These are phyloP conservation scores for Cladosporium sp. DNA, from an alignment of 2,329 filamentous ascomycete genomes.

Conservation along the genomic window DNA sequence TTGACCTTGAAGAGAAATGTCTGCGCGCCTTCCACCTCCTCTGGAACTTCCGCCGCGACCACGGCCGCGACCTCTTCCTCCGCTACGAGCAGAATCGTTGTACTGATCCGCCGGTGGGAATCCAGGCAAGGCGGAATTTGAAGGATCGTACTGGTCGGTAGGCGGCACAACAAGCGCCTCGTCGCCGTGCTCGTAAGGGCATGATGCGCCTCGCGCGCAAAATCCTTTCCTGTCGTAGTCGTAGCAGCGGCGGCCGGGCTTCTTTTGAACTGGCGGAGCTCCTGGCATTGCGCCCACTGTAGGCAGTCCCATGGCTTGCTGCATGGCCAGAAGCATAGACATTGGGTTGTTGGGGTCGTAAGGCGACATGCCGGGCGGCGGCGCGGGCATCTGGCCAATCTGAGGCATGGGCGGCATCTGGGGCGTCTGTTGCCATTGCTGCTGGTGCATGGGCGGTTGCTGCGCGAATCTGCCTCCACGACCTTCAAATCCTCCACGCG, in stretches of 20 bases:
- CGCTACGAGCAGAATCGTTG: slow-evolving; percentile 35
- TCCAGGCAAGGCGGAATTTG: slow-evolving; percentile 43
- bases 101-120: slow-evolving; percentile 15
- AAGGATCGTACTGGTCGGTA: slow-evolving; percentile 56
- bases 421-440: slow-evolving; percentile 19
- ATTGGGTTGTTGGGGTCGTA: slow-evolving; percentile 60
- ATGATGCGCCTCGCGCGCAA: slow-evolving; percentile 63
- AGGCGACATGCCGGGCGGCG: slow-evolving; percentile 42
- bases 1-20: slow-evolving; percentile 63
- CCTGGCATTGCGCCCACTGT: slow-evolving; percentile 38
- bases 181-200: slow-evolving; percentile 65
- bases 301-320: slow-evolving; percentile 50
- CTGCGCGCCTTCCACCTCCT: slow-evolving; percentile 43
- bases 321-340: slow-evolving; percentile 59
- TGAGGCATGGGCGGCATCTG: slow-evolving; percentile 18
- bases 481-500: slow-evolving; percentile 31
- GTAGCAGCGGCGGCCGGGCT: slow-evolving; percentile 49
- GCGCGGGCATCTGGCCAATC: slow-evolving; percentile 32
- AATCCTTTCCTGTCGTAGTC: slow-evolving; percentile 72
- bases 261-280: slow-evolving; percentile 10
- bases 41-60: slow-evolving; percentile 27
- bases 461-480: slow-evolving; percentile 28
- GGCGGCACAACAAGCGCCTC: slow-evolving; percentile 44
- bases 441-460: slow-evolving; percentile 13
- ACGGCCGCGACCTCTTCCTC: slow-evolving; percentile 36